Evolutionary conservation across 106 monocot genomes (phyloP), one percentile per base, ranked within the genome.

Genomic region (Phalaenopsis equestris): DNA sequence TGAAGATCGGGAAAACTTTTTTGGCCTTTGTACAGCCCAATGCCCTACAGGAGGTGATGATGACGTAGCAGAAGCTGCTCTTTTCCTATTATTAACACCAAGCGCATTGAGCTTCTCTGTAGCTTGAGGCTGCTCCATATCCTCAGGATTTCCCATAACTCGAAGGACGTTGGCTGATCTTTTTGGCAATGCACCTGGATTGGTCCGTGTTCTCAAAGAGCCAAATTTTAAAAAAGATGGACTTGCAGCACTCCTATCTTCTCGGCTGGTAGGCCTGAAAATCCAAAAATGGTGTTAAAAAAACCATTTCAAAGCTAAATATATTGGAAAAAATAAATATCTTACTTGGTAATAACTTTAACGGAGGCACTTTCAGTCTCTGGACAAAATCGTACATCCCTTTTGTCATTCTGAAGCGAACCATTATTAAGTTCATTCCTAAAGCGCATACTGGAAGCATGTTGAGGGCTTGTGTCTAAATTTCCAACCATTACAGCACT

Each of bases 21-120:
- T 86, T 82, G 80, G 80, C 80, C 84, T 90, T 73, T 90, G 92
- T 55, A 82, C 88, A 79, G 47, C 90, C 90, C 90, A 93, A 39
- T 89, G 85, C 30, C 77, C 79, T 75, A 87, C 87, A 67, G 92
- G 88, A 36, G 92, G 85, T 55, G 92, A 86, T 75, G 84, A 74
- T 45, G 88, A 80, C 23, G 72, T 83, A 47, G 48, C 56, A 81
- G 84, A 74, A 48, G 78, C 72, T 30, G 84, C 55, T 12, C 92
- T 87, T 82, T 93, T 93, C 75, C 80, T 81, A 81, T 86, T 88
- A 75, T 64, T 73, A 42, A 78, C 23, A 42, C 87, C 85, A 80
- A 74, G 41, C 9, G 42, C 74, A 74, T 74, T 43, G 42, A 42
- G 43, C 17, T 74, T 74, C 30, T 74, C 74, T 37, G 64, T 49